Evolutionary conservation across 352 stramenopile genomes (phyloP).

Genomic region (Phytophthora gonapodyides): DNA sequence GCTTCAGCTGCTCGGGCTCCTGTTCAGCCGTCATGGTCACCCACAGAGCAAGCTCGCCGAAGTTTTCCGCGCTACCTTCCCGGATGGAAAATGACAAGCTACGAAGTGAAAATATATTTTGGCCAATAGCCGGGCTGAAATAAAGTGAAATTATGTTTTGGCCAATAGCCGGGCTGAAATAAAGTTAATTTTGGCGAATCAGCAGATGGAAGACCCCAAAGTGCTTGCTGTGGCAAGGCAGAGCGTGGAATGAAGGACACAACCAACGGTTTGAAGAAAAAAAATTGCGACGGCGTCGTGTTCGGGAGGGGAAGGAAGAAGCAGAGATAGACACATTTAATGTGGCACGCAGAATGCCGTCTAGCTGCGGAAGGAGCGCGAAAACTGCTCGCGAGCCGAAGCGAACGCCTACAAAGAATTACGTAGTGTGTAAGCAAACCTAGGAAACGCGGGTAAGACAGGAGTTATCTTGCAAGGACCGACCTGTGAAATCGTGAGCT

Average conservation of each 20-base stretch:
- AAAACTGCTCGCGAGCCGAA: constrained; percentile 87
- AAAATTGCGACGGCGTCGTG: constrained; percentile 23
- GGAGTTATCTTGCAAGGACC: neutral
- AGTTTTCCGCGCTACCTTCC: constrained; percentile 8
- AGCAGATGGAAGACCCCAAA: neutral
- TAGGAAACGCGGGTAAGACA: neutral
- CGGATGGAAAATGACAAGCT: constrained; percentile 31
- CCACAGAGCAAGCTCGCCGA: neutral
- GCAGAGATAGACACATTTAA: constrained; percentile 26
- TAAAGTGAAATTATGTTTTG: constrained; percentile 5
- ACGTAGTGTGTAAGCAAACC: constrained; percentile 6
- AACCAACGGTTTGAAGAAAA: neutral
- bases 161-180: constrained; percentile 19
- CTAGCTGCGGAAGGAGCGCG: constrained; percentile 88
- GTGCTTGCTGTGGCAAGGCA: too few relatives aligned
- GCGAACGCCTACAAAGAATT: constrained; percentile 66
- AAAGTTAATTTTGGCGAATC: constrained; percentile 12
- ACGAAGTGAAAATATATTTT: constrained; percentile 9
- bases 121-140: constrained; percentile 19
- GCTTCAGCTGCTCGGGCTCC: constrained; percentile 9
- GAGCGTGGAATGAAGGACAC: too few relatives aligned
- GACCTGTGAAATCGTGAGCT: constrained; percentile 88
- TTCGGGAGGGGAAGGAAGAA: constrained; percentile 12
- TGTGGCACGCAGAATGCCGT: constrained; percentile 28
- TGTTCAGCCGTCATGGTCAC: constrained; percentile 15